Evolutionary conservation across 495 filamentous ascomycete species (phyloP), one percentile per base, ranked within the genome.

Genomic region (Hyphodiscus hymeniophilus): DNA sequence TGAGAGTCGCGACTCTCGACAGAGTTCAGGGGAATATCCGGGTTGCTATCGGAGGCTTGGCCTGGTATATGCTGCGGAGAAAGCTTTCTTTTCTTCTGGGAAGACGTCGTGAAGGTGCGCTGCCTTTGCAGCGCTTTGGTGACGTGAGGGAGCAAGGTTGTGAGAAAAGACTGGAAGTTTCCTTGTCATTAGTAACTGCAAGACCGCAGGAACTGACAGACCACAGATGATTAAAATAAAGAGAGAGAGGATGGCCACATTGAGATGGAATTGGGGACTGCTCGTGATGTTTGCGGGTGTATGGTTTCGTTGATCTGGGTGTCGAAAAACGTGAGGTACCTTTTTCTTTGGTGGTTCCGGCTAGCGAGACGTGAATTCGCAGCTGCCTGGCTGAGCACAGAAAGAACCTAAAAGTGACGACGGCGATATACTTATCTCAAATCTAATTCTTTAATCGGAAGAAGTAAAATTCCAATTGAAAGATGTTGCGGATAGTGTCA

Each of bases 11-110:
- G 47, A 50, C 58, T 45, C 51, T 76, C 72, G 49, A 67, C 64
- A 2, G 57, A 60, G 17, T 52, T 51, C 45, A 78, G 61, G 48
- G 69, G 68, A 52, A 65, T 65, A 48, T 76, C 72, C 38, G 61
- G 53, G 38, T 62, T 54, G 55, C 49, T 57, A 45, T 49, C 49
- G 51, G 58, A 50, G 35, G 62, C 52, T 47, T 59, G 54, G 54
- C 45, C 63, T 58, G 60, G 56, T 72, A 39, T 38, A 44, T 45
- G 44, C 48, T 72, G 70, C 63, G 75, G 76, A 58, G 75, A 80
- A 67, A 89, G 76, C 76, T 84, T 89, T 66, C 87, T 77, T 80
- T 88, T 89, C 83, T 94, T 94, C 74, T 75, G 75, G 70, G 84
- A 86, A 80, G 86, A 85, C 86, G 85, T 89, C 63, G 76, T 89